Evolutionary conservation across 1,284 basidiomycete genomes (phyloP), one percentile per base, ranked within the genome.

Genomic region (Tilletia indica): DNA sequence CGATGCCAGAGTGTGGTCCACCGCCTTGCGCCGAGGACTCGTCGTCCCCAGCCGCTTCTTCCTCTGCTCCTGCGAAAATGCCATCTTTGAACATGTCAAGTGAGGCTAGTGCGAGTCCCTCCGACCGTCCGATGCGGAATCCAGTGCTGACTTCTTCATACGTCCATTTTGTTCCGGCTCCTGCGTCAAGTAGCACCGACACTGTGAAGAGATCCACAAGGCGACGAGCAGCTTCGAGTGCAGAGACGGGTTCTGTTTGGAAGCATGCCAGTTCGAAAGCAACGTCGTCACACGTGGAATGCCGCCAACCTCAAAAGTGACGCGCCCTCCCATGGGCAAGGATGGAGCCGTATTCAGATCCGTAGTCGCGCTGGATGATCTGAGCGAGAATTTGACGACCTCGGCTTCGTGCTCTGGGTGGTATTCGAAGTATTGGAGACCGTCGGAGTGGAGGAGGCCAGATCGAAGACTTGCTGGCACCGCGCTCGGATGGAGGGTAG

Each of bases 101-200:
- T 78, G 92, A 93, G 0, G 94, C 95, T 4, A 97, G 91, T 0
- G 91, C 95, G n/a, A 98, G 86, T 0, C 94, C 95, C 83, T 98
- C 95, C 0, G 91, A 93, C 66, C 95, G 86, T 21, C 87, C 86
- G 80, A 92, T 94, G 9, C 85, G 86, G 79, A 88, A 85, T 0
- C 88, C 89, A 0, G 89, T 89, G 45, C 80, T 80, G 11, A 86
- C 85, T 77, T 96, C 94, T 12, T 86, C 87, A 84, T 92, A 97
- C 16, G 85, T 85, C 95, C 95, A 97, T 19, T 85, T 84, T 74
- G 90, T 90, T 0, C 95, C 95, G 0, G 94, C 95, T 0, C 94
- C 95, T 0, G 95, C 95, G 78, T 97, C 95, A 66, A 97, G 89
- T 21, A 97, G 87, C 4, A 97, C 95, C 4, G 93, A 93, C 21